A percentile compares a stretch with the other conserved stretches of the same genome.
phyloP scores from a whole-genome alignment of 352 stramenopile genomes.

The Aphanomyces cochlioides region DNA sequence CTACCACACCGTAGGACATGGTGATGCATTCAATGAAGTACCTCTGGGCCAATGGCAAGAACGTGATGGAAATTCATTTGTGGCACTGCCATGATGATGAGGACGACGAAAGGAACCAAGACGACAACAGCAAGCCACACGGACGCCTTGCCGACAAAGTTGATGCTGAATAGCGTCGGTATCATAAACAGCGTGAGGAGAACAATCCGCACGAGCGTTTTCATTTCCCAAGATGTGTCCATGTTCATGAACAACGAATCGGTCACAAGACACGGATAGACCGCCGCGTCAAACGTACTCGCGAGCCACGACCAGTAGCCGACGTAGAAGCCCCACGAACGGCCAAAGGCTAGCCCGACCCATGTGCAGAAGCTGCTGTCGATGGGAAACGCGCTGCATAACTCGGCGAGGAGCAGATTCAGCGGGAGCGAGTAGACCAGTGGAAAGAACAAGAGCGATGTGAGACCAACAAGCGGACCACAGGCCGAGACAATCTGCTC shows the following conservation, averaged over 20 bases:
- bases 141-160: constrained; percentile 84
- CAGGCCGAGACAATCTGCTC: constrained; percentile 89
- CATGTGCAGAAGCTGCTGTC: constrained; percentile 73
- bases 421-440: constrained; percentile 67
- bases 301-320: constrained; percentile 81
- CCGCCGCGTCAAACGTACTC: constrained; percentile 76
- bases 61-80: constrained; percentile 44
- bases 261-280: constrained; percentile 76
- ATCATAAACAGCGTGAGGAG: constrained; percentile 50
- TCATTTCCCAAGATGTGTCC: constrained; percentile 23
- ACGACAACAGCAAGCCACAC: constrained; percentile 82
- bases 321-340: constrained; percentile 75
- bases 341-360: constrained; percentile 68
- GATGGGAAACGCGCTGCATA: constrained; percentile 65
- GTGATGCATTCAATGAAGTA: neutral
- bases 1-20: constrained; percentile 37
- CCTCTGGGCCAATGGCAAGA: too few species aligned
- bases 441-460: constrained; percentile 58
- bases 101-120: constrained; percentile 89
- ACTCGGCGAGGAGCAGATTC: constrained; percentile 62
- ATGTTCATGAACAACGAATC: constrained; percentile 47
- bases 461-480: constrained; percentile 69
- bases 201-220: constrained; percentile 9
- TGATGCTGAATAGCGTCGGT: constrained; percentile 73
- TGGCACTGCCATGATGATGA: constrained; percentile 59